Evolutionary conservation across 2,329 filamentous ascomycete species (phyloP).

Genomic region (Cryphonectria parasitica): DNA sequence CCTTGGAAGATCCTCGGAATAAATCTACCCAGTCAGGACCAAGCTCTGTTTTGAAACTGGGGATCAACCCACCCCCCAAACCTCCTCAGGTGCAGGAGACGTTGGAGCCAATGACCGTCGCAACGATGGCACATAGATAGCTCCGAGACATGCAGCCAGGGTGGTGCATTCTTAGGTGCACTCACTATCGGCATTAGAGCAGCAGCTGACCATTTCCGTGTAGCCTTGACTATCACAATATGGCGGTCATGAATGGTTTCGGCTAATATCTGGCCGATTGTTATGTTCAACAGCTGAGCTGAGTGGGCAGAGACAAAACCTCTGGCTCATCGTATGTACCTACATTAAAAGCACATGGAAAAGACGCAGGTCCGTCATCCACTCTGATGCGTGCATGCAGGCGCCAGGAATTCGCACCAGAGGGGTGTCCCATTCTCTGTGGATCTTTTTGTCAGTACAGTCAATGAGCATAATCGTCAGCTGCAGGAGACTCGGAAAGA

Average conservation of each 20-base stretch:
- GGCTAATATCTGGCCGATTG: not conserved
- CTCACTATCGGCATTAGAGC: too few relatives aligned
- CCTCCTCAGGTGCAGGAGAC: not conserved
- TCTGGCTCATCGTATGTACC: not conserved
- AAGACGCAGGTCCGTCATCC: not conserved
- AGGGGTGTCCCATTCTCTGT: not conserved
- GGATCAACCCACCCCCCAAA: slow-evolving; percentile 3
- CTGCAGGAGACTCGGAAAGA: too few relatives aligned
- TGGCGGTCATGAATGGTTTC: not conserved
- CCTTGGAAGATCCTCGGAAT: slow-evolving; percentile 8
- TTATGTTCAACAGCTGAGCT: not conserved
- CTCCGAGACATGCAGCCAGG: slow-evolving; percentile 19
- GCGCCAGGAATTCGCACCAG: not conserved
- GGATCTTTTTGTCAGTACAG: too few relatives aligned
- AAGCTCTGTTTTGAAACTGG: slow-evolving; percentile 17
- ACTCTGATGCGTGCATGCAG: not conserved
- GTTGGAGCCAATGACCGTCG: not conserved
- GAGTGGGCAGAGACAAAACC: not conserved
- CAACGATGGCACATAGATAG: slow-evolving; percentile 13
- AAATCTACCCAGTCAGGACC: not conserved
- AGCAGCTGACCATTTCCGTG: too few relatives aligned
- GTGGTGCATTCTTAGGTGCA: not conserved
- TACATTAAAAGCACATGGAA: not conserved
- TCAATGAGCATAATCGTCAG: not conserved
- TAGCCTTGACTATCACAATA: too few relatives aligned